Conservation (phyloP, 2,329 filamentous ascomycete species). For the Paecilomyces sp. region DNA sequence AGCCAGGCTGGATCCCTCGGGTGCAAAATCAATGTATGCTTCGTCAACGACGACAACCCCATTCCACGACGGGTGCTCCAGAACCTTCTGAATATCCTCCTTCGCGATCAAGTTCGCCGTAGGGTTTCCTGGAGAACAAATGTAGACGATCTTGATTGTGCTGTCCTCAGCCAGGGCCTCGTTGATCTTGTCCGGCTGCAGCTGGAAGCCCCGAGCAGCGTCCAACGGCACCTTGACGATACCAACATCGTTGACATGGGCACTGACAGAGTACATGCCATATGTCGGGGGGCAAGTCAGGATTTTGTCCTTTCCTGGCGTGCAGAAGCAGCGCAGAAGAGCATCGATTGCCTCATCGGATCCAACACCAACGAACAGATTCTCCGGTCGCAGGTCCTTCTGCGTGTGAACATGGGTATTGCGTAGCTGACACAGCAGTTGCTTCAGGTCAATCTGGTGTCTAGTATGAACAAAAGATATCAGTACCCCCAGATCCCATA, state of each 20-base stretch:
- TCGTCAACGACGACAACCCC: slow-evolving; percentile 90
- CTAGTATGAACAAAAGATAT: slow-evolving; percentile 23
- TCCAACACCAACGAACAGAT: slow-evolving; percentile 91
- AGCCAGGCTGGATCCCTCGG: slow-evolving; percentile 70
- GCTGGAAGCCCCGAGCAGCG: slow-evolving; percentile 61
- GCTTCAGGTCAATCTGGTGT: slow-evolving; percentile 81
- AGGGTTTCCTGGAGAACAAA: slow-evolving; percentile 93
- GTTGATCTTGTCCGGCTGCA: slow-evolving; percentile 65
- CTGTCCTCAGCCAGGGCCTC: slow-evolving; percentile 56
- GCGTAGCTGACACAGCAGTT: slow-evolving; percentile 76
- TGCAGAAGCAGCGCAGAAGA: slow-evolving; percentile 86
- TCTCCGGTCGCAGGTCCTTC: slow-evolving; percentile 65
- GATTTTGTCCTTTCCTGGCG: slow-evolving; percentile 79
- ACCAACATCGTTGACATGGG: slow-evolving; percentile 84
- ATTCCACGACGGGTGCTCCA: slow-evolving; percentile 90
- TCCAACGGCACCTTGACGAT: slow-evolving; percentile 82
- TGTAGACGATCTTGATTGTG: slow-evolving; percentile 78
- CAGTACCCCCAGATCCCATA: slow-evolving; percentile 1
- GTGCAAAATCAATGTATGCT: slow-evolving; percentile 92
- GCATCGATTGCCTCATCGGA: slow-evolving; percentile 97
- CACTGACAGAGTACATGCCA: slow-evolving; percentile 95
- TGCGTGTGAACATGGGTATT: slow-evolving; percentile 73
- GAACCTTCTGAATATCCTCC: slow-evolving; percentile 62
- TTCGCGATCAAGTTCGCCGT: slow-evolving; percentile 75
- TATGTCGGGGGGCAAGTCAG: slow-evolving; percentile 95